Conservation (phyloP, 2,329 filamentous ascomycete genomes). For the Monosporascus sp. region DNA sequence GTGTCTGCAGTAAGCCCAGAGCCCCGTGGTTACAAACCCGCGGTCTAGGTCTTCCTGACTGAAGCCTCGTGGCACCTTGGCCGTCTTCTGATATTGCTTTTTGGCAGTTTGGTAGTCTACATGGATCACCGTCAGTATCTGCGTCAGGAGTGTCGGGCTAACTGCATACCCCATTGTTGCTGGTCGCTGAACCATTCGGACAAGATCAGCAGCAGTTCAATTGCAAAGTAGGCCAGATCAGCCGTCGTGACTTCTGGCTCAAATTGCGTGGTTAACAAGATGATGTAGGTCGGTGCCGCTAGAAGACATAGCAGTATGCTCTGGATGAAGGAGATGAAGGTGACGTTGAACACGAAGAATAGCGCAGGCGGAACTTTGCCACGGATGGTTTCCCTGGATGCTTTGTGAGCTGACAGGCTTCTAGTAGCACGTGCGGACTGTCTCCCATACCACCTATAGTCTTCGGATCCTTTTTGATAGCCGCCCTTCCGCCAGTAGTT, state of each 20-base stretch:
- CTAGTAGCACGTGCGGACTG: background rate
- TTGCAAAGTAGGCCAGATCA: slow-evolving; percentile 44
- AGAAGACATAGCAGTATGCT: slow-evolving; percentile 76
- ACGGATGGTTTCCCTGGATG: slow-evolving; percentile 62
- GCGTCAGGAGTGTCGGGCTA: background rate
- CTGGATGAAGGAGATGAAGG: slow-evolving; percentile 85
- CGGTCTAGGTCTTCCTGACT: slow-evolving; percentile 75
- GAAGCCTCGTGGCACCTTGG: slow-evolving; percentile 61
- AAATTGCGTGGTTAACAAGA: slow-evolving; percentile 67
- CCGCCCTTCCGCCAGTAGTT: slow-evolving; percentile 97
- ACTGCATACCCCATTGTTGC: slow-evolving; percentile 74
- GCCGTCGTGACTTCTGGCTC: slow-evolving; percentile 41
- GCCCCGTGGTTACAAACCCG: slow-evolving; percentile 77
- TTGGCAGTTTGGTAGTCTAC: slow-evolving; percentile 78
- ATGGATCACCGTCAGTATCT: slow-evolving; percentile 9
- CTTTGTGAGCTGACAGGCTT: slow-evolving; percentile 13
- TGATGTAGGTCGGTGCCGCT: slow-evolving; percentile 71
- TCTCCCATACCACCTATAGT: slow-evolving; percentile 72
- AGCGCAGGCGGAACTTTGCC: slow-evolving; percentile 54
- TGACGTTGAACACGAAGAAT: slow-evolving; percentile 81
- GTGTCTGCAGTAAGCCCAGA: slow-evolving; percentile 86
- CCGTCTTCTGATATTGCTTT: slow-evolving; percentile 65
- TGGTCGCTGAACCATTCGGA: slow-evolving; percentile 81
- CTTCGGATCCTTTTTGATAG: slow-evolving; percentile 82
- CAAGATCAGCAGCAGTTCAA: slow-evolving; percentile 46